Evolutionary conservation across 139 green algal species (phyloP).

Genomic region (Chlorella sp.): DNA sequence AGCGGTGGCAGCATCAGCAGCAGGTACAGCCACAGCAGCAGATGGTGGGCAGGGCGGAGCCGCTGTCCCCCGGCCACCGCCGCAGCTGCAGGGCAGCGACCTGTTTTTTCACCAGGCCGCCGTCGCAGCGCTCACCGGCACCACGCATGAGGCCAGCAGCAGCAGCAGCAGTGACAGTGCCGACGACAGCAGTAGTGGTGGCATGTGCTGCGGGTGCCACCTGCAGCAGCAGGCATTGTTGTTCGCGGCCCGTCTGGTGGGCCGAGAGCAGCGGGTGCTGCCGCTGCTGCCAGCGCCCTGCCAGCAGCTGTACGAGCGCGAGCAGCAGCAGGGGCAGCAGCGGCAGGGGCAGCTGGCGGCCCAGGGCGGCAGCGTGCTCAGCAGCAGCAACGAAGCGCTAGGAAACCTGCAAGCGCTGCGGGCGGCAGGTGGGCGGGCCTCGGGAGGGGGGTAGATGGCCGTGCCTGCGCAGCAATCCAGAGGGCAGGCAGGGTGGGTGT

Average conservation of each 20-base stretch:
- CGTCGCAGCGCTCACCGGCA: not conserved
- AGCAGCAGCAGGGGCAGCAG: not conserved
- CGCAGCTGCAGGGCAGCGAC: not conserved
- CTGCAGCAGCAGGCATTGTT: conserved; percentile 40
- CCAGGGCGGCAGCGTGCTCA: not conserved
- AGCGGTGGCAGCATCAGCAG: not conserved
- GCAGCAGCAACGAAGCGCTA: not conserved
- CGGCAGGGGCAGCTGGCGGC: not conserved
- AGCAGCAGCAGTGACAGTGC: not conserved
- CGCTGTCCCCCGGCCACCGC: not conserved
- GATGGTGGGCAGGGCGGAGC: not conserved
- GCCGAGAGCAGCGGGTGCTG: not conserved
- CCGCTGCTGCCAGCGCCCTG: conserved; percentile 13
- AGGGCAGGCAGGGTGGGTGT: not conserved
- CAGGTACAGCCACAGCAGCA: not conserved
- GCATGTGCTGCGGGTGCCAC: not conserved
- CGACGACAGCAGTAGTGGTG: not conserved
- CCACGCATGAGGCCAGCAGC: not conserved
- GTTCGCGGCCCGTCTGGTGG: conserved; percentile 16
- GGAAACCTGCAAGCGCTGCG: conserved; percentile 12
- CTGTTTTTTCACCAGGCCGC: not conserved
- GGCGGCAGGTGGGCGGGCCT: not conserved
- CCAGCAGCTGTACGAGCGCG: not conserved
- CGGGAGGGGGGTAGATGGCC: too few species aligned
- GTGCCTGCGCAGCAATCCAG: not conserved